Evolutionary conservation across 148 eudicot species (phyloP).

Genomic region (Rhododendron ovatum): DNA sequence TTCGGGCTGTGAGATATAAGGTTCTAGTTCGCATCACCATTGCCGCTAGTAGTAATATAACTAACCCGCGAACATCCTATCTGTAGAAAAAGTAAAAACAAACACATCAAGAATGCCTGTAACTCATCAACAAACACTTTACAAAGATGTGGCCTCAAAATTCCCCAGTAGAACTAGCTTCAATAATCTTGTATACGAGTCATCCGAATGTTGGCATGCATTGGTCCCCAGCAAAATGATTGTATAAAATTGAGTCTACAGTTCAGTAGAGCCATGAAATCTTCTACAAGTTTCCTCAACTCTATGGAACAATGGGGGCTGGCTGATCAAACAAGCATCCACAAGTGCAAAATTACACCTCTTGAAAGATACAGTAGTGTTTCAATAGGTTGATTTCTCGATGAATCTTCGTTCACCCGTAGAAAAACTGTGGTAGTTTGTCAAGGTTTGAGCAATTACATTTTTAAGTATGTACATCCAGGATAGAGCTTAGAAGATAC

Average conservation of each 20-base stretch:
- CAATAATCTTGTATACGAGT: neutral
- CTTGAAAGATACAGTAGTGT: neutral
- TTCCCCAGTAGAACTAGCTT: neutral
- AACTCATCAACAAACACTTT: neutral
- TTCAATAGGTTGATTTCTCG: neutral
- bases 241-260: neutral
- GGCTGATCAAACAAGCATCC: neutral
- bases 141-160: neutral
- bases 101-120: neutral
- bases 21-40: neutral
- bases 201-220: neutral
- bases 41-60: neutral
- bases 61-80: neutral
- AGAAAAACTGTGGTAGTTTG: neutral
- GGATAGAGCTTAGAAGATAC: neutral
- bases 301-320: neutral
- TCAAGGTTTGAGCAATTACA: neutral
- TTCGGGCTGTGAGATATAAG: too few relatives aligned
- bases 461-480: neutral
- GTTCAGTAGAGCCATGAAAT: neutral
- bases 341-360: neutral
- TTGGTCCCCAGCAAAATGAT: too few relatives aligned
- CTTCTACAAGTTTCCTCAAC: neutral
- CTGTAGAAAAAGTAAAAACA: neutral
- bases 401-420: neutral